These are phyloP conservation scores for Petasospora rhodanensis DNA, from an alignment of 1,139 yeast genomes.

Conservation along the genomic window DNA sequence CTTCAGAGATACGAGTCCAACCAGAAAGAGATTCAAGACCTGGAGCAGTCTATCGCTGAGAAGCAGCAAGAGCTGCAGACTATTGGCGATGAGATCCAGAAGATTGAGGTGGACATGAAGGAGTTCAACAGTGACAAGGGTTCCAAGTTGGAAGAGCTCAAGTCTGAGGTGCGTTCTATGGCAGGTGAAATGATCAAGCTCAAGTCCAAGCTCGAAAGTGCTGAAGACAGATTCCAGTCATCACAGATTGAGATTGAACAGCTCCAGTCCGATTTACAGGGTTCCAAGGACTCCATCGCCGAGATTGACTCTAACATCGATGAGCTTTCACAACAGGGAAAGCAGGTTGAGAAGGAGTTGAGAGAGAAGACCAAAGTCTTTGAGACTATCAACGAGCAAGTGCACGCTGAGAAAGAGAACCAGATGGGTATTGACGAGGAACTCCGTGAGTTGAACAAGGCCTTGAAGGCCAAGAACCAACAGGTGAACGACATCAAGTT, in stretches of 20 bases:
- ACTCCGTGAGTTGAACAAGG: slow-evolving; percentile 54
- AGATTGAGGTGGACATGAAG: slow-evolving; percentile 69
- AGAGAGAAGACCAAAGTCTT: slow-evolving; percentile 31
- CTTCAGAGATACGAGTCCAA: slow-evolving; percentile 48
- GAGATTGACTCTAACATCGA: slow-evolving; percentile 33
- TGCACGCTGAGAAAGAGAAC: slow-evolving; percentile 61
- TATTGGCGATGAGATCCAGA: slow-evolving; percentile 41
- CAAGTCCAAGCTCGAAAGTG: slow-evolving; percentile 40
- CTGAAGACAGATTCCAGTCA: slow-evolving; percentile 55
- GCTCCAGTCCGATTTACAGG: slow-evolving; percentile 49
- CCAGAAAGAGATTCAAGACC: slow-evolving; percentile 42
- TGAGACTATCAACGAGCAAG: slow-evolving; percentile 35
- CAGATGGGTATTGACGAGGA: slow-evolving; percentile 76
- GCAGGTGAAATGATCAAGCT: slow-evolving; percentile 36
- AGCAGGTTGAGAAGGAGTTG: slow-evolving; percentile 29
- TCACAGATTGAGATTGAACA: slow-evolving; percentile 73
- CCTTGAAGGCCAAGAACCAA: slow-evolving; percentile 50
- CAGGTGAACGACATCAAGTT: slow-evolving; percentile 47
- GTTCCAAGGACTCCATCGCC: slow-evolving; percentile 39
- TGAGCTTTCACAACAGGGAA: slow-evolving; percentile 37
- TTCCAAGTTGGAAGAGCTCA: slow-evolving; percentile 67
- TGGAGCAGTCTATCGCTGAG: slow-evolving; percentile 37
- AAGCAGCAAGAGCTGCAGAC: slow-evolving; percentile 31
- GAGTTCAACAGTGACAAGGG: slow-evolving; percentile 83
- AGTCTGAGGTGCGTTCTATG: slow-evolving; percentile 46